These are phyloP conservation scores for Pleodorina starrii DNA, from an alignment of 139 green algal genomes.

Conservation along the genomic window DNA sequence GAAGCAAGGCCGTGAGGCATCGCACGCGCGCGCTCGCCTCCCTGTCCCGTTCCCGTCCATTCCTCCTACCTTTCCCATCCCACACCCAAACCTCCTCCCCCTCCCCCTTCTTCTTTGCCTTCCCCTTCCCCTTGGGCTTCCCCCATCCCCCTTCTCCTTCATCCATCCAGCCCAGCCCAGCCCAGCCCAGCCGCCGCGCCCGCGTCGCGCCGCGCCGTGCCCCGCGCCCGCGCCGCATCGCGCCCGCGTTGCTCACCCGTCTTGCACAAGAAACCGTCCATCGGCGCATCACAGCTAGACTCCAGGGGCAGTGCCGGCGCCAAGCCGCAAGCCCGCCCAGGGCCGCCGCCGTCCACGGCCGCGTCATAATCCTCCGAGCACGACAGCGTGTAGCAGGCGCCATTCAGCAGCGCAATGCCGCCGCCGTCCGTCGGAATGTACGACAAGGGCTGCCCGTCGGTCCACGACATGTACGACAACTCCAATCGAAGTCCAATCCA, in stretches of 20 bases:
- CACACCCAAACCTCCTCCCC: too few relatives aligned
- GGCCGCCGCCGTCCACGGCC: background rate
- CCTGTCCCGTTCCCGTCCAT: too few relatives aligned
- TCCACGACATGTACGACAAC: background rate
- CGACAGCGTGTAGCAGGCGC: constrained; percentile 19
- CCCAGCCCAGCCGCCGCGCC: too few relatives aligned
- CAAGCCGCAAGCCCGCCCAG: background rate
- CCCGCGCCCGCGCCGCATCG: too few relatives aligned
- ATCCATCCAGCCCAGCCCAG: too few relatives aligned
- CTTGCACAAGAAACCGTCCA: constrained; percentile 27
- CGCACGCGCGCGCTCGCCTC: too few relatives aligned
- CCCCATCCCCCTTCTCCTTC: too few relatives aligned
- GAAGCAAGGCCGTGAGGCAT: too few relatives aligned
- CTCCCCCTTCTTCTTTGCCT: too few relatives aligned
- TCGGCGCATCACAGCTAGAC: background rate
- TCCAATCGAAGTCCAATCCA: constrained; percentile 21
- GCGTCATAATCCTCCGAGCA: background rate
- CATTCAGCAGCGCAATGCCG: background rate
- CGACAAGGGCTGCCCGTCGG: background rate
- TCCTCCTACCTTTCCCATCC: too few relatives aligned
- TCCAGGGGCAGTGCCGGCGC: background rate
- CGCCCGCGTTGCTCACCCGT: background rate
- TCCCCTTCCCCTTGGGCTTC: too few relatives aligned
- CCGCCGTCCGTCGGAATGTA: background rate
- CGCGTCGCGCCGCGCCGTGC: too few relatives aligned